phyloP scores from a whole-genome alignment of 2,329 filamentous ascomycete species.

The Cordyceps fumosorosea region DNA sequence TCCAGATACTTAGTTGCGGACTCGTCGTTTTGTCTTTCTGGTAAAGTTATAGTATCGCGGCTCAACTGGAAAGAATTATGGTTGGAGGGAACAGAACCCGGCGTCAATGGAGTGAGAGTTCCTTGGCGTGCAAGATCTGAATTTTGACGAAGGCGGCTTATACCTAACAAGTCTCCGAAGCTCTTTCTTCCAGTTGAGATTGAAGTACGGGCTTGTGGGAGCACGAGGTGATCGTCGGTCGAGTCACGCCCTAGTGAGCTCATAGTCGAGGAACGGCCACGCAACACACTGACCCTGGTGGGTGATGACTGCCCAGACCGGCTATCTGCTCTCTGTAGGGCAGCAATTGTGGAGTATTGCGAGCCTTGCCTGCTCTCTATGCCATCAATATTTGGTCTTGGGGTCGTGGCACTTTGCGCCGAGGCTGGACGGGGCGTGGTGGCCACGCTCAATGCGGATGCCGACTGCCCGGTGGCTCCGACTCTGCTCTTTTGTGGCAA shows the following conservation, averaged over 20 bases:
- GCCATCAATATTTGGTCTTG: constrained; percentile 21
- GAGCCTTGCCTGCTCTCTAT: constrained; percentile 22
- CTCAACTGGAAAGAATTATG: constrained; percentile 75
- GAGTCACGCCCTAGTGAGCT: constrained; percentile 72
- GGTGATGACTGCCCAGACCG: constrained; percentile 63
- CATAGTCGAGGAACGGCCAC: constrained; percentile 83
- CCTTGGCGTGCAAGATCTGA: constrained; percentile 67
- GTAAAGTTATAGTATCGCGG: constrained; percentile 64
- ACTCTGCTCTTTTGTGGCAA: constrained; percentile 66
- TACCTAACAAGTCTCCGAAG: constrained; percentile 79
- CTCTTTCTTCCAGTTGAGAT: constrained; percentile 89
- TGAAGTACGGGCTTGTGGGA: constrained; percentile 67
- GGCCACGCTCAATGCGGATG: constrained; percentile 36
- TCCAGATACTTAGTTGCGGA: constrained; percentile 84
- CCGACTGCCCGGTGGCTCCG: constrained; percentile 27
- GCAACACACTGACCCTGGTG: constrained; percentile 52
- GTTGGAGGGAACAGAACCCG: constrained; percentile 65
- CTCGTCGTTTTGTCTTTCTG: constrained; percentile 78
- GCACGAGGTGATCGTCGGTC: constrained; percentile 61
- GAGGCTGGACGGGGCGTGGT: constrained; percentile 30
- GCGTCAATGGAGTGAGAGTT: constrained; percentile 62
- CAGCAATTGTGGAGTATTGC: constrained; percentile 39
- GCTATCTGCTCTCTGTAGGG: constrained; percentile 36
- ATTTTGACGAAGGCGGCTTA: constrained; percentile 74
- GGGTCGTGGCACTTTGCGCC: constrained; percentile 25